Evolutionary conservation across 176 grass and related monocot genomes (phyloP), one percentile per base, ranked within the genome.

Genomic region (Dendrocalamus sinicus): DNA sequence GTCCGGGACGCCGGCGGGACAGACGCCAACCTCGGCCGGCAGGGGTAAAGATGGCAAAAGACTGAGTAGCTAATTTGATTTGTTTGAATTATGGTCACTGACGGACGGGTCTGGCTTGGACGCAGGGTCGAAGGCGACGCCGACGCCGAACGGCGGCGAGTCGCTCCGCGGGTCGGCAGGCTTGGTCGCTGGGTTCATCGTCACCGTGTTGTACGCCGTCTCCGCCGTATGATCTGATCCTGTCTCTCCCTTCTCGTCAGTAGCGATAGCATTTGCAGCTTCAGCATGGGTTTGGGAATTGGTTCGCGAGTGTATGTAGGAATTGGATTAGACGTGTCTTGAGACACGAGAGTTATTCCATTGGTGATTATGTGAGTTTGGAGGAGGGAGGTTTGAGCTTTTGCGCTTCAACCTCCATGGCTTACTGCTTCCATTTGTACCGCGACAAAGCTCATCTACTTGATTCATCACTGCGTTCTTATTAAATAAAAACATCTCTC

Each of bases 41-140:
- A 69, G 67, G 72, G 81, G 81, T 83, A 63, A 67, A 54, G 52
- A 19, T 20, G 52, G 17, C 1, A 12, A 2, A 16, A 64, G 3
- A 19, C 73, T 32, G 41, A 16, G 17, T 59, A 1, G 32, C 6
- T 8, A 2, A 22, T 3, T 52, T 37, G 47, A 53, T 48, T 23
- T 26, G 55, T 26, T 39, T 62, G 22, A 41, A 19, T 20, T 9
- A 9, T 9, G 14, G 23, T 24, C 7, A 72, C 81, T 73, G 10
- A 83, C 62, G 14, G 7, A 16, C 64, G 62, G 40, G 11, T 64
- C 28, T 39, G 44, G 23, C 9, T 28, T 15, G 4, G 8, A 0
- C 2, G 46, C 71, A 54, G 89, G 89, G 11, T 91, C 89, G 1
- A 91, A 87, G 75, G 59, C 81, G n/a, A 80, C 80, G 60, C 89